Evolutionary conservation across 108 stramenopile genomes (phyloP).

Genomic region (Nitzschia sp.): DNA sequence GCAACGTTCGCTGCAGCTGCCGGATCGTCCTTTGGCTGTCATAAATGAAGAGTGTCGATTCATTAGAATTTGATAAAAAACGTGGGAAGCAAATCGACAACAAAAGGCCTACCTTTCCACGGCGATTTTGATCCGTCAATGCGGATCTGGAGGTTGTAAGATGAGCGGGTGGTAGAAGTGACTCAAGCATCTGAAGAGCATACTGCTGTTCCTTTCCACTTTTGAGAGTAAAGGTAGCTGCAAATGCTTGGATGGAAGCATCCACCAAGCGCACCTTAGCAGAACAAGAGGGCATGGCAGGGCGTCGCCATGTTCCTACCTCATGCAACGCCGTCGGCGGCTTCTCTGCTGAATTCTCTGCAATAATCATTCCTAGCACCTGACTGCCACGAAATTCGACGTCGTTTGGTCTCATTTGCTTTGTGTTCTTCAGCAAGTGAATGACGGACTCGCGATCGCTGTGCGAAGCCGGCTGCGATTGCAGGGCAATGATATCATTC

Average conservation of each 20-base stretch:
- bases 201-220: slow-evolving; percentile 74
- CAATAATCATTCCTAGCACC: slow-evolving; percentile 55
- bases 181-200: slow-evolving; percentile 69
- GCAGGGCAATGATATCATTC: slow-evolving; percentile 51
- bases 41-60: neutral
- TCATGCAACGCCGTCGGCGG: slow-evolving; percentile 78
- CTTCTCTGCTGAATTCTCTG: slow-evolving; percentile 33
- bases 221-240: slow-evolving; percentile 84
- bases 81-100: neutral
- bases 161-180: slow-evolving; percentile 34
- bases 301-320: slow-evolving; percentile 81
- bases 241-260: slow-evolving; percentile 81
- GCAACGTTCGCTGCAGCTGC: slow-evolving; percentile 59
- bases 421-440: slow-evolving; percentile 26
- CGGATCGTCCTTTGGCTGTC: slow-evolving; percentile 56
- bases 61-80: neutral
- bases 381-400: slow-evolving; percentile 38
- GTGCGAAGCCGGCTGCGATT: slow-evolving; percentile 52
- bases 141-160: slow-evolving; percentile 5
- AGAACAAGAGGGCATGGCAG: slow-evolving; percentile 65
- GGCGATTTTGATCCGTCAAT: slow-evolving; percentile 23
- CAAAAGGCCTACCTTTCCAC: slow-evolving; percentile 25
- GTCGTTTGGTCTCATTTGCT: neutral
- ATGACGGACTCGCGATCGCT: slow-evolving; percentile 77
- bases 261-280: slow-evolving; percentile 79